Evolutionary conservation across 495 filamentous ascomycete genomes (phyloP).

Genomic region (Penicillium argentinense): DNA sequence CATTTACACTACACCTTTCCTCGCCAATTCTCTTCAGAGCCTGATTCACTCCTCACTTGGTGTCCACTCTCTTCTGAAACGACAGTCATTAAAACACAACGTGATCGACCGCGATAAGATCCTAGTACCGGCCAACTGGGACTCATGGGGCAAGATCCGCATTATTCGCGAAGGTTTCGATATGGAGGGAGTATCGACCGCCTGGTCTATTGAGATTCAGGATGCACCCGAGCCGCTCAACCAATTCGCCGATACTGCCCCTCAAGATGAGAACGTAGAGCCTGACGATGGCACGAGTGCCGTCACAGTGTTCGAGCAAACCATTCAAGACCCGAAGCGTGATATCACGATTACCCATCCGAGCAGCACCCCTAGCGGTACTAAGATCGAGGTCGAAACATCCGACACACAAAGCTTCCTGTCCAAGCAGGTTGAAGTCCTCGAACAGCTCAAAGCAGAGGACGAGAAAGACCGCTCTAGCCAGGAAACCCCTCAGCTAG

Average conservation of each 20-base stretch:
- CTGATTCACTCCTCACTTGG: constrained; percentile 85
- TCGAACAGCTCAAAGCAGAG: constrained; percentile 66
- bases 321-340: constrained; percentile 69
- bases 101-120: constrained; percentile 96
- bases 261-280: constrained; percentile 20
- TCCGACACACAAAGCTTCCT: constrained; percentile 83
- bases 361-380: constrained; percentile 44
- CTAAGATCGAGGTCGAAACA: constrained; percentile 63
- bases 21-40: constrained; percentile 73
- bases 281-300: constrained; percentile 51
- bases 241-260: constrained; percentile 15
- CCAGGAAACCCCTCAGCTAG: constrained; percentile 40
- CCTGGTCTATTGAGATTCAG: constrained; percentile 81
- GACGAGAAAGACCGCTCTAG: constrained; percentile 57
- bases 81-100: constrained; percentile 85
- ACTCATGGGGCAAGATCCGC: constrained; percentile 97
- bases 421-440: constrained; percentile 63
- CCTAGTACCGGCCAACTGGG: constrained; percentile 93
- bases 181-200: constrained; percentile 78
- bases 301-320: constrained; percentile 74
- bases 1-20: constrained; percentile 84
- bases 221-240: constrained; percentile 44
- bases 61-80: constrained; percentile 84
- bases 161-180: constrained; percentile 93
- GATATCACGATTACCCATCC: constrained; percentile 52